These are phyloP conservation scores for Geosiphon pyriformis DNA, from an alignment of 192 early-diverging fungal species.

Conservation along the genomic window DNA sequence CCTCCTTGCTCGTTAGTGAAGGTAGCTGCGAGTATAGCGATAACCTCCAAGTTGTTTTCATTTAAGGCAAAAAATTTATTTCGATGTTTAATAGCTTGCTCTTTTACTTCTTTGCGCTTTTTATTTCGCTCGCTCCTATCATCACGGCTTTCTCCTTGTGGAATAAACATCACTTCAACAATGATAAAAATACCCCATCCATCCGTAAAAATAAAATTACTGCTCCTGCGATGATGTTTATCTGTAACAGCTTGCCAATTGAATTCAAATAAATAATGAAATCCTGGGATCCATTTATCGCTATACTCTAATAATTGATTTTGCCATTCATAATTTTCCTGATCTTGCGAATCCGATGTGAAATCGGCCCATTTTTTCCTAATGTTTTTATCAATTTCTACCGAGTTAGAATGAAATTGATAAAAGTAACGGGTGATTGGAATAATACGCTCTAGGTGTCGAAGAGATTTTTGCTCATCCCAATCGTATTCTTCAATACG, in stretches of 20 bases:
- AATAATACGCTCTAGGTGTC: background rate
- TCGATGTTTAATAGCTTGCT: no score
- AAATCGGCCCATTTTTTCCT: background rate
- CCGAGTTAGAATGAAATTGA: background rate
- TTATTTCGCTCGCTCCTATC: no score
- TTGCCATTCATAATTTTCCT: background rate
- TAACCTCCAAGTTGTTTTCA: no score
- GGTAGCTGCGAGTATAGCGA: no score
- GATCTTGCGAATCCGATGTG: background rate
- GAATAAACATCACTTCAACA: no score
- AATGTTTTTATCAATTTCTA: background rate
- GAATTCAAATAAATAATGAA: background rate
- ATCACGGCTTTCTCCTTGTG: no score
- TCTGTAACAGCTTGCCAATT: no score
- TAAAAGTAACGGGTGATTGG: background rate
- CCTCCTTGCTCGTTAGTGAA: no score
- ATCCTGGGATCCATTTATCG: background rate
- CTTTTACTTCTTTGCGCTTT: no score
- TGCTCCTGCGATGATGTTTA: background rate
- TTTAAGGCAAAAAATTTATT: no score
- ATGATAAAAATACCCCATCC: background rate
- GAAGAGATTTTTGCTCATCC: background rate
- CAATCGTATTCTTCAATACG: background rate
- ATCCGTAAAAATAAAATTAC: background rate
- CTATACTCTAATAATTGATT: background rate